Percentiles rank a stretch among this genome's conserved stretches.
Conservation (phyloP, 1,139 yeast species). For the Pichia sp. region DNA sequence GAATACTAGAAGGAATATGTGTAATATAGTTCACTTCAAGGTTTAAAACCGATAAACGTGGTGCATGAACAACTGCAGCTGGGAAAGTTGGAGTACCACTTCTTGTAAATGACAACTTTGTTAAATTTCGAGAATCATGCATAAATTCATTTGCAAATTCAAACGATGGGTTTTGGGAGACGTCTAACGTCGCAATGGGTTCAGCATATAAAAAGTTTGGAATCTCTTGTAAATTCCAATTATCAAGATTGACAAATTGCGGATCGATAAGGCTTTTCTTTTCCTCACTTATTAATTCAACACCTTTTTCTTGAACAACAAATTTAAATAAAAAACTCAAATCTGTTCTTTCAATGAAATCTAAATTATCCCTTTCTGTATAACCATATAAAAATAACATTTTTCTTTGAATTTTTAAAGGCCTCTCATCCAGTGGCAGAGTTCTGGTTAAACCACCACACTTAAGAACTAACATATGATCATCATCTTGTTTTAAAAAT, state of each 20-base stretch:
- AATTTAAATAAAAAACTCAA: slow-evolving; percentile 81
- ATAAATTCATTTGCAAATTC: slow-evolving; percentile 79
- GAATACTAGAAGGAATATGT: slow-evolving; percentile 52
- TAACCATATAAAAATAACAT: slow-evolving; percentile 75
- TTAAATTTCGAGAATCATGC: slow-evolving; percentile 70
- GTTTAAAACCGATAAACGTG: slow-evolving; percentile 61
- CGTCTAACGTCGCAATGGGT: slow-evolving; percentile 76
- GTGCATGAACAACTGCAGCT: slow-evolving; percentile 61
- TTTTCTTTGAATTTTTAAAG: slow-evolving; percentile 71
- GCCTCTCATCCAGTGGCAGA: slow-evolving; percentile 66
- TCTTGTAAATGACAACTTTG: slow-evolving; percentile 59
- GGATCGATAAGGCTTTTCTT: slow-evolving; percentile 57
- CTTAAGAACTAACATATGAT: slow-evolving; percentile 72
- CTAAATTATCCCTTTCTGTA: slow-evolving; percentile 64
- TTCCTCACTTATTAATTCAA: slow-evolving; percentile 57
- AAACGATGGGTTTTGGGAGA: slow-evolving; percentile 82
- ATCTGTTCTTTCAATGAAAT: slow-evolving; percentile 82
- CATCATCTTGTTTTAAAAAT: slow-evolving; percentile 60
- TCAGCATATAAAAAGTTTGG: slow-evolving; percentile 80
- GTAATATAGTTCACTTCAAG: slow-evolving; percentile 73
- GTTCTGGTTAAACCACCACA: slow-evolving; percentile 77
- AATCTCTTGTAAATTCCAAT: slow-evolving; percentile 72
- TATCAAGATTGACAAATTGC: slow-evolving; percentile 67
- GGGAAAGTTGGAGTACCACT: slow-evolving; percentile 77
- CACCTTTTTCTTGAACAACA: slow-evolving; percentile 64